These are phyloP conservation scores for Coelastrella sp. DNA, from an alignment of 139 green algal species.

Conservation along the genomic window DNA sequence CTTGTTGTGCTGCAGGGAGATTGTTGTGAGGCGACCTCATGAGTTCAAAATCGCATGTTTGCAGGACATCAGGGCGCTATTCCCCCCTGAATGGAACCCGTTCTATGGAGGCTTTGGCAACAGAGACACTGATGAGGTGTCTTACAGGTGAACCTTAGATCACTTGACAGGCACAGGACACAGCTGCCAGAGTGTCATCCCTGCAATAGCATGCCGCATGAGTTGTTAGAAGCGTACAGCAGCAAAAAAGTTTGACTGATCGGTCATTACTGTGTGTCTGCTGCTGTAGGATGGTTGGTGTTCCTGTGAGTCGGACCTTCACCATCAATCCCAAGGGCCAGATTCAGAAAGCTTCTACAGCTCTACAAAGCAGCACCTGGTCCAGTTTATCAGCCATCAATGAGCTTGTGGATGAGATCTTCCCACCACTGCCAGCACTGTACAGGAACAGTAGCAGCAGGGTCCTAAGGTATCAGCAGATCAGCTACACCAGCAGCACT, in stretches of 20 bases:
- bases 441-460: slow-evolving; percentile 18
- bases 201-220: too few relatives aligned
- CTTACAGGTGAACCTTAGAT: slow-evolving; percentile 68
- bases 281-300: slow-evolving; percentile 72
- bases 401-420: slow-evolving; percentile 79
- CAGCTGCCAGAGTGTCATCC: neutral
- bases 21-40: slow-evolving; percentile 89
- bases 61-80: slow-evolving; percentile 88
- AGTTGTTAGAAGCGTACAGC: too few relatives aligned
- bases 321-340: slow-evolving; percentile 93
- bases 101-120: slow-evolving; percentile 98
- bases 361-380: slow-evolving; percentile 61
- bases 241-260: neutral
- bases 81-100: slow-evolving; percentile 88
- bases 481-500: neutral
- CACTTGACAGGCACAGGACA: neutral
- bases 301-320: slow-evolving; percentile 86
- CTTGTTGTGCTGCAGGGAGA: slow-evolving; percentile 65
- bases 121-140: slow-evolving; percentile 91
- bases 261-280: neutral
- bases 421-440: slow-evolving; percentile 62
- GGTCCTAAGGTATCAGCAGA: neutral
- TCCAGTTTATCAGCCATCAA: slow-evolving; percentile 74
- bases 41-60: slow-evolving; percentile 97
- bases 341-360: slow-evolving; percentile 53